Base-by-base conservation (phyloP, 2,329 filamentous ascomycete genomes). In the Fusarium sp. region DNA sequence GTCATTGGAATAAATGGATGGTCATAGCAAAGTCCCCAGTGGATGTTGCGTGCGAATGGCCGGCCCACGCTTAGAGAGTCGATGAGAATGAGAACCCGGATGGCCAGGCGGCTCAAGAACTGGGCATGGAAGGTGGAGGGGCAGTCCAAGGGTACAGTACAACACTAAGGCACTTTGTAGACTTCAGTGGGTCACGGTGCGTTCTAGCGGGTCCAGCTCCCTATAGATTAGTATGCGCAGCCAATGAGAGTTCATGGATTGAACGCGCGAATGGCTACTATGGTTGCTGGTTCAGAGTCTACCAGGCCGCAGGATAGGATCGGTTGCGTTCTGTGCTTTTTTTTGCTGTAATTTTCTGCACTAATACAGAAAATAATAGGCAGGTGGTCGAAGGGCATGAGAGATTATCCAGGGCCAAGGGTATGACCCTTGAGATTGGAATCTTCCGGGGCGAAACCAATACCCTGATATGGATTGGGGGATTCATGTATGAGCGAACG, bases 11-110 rank as follows among this genome's bases (percentile, higher is more conserved):
- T 59, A 56, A 53, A 53, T 28, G 47, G 28, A 34, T 34, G 48
- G 48, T 25, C 54, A 63, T 40, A 56, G 59, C 63, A 55, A 68
- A 51, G 57, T 43, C 55, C 60, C 59, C 46, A 53, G 58, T 71
- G 69, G 63, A 68, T 66, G 71, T 60, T 71, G 27, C 41, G 49
- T 53, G 61, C 61, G 45, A 61, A 63, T 60, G 63, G 55, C 34
- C 55, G 63, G 37, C 54, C 54, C 54, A 48, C 30, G 51, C 63
- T 59, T 58, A 71, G 69, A 71, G 61, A 54, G 49, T 66, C 53
- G 45, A 45, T 55, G 43, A 54, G 47, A 57, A 18, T 73, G 75
- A 77, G 75, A 74, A 77, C 76, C 75, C 72, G 71, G 75, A 77
- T 76, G 76, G 75, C 67, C 75, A 69, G 43, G 59, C 59, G 62